phyloP scores from a whole-genome alignment of 257 asterid genomes.

The Solanum clarkiae region DNA sequence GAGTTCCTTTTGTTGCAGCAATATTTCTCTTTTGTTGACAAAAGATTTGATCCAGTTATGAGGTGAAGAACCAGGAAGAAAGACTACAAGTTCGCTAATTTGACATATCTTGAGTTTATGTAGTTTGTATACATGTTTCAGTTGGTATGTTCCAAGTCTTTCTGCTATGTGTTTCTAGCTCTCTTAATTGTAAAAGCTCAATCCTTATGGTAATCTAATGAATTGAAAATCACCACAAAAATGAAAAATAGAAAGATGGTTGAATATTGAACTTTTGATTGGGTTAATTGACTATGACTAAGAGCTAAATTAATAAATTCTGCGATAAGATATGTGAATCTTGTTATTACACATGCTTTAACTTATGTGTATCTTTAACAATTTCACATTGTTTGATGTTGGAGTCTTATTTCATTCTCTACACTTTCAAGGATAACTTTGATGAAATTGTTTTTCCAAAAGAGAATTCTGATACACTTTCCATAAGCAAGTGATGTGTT shows the following conservation, averaged over 20 bases:
- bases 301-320: not conserved
- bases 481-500: constrained; percentile 47
- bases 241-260: not conserved
- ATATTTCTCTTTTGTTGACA: not conserved
- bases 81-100: not conserved
- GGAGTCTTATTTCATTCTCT: constrained; percentile 14
- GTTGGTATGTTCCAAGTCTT: not conserved
- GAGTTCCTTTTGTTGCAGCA: not conserved
- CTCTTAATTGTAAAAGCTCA: not conserved
- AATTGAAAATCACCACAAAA: not conserved
- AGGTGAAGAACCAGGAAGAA: not conserved
- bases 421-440: constrained; percentile 21
- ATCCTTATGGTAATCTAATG: not conserved
- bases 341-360: not conserved
- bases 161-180: not conserved
- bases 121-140: not conserved
- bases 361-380: not conserved
- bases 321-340: not conserved
- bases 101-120: not conserved
- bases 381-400: not conserved
- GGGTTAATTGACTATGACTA: not conserved
- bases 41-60: not conserved
- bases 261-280: not conserved
- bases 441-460: constrained; percentile 57
- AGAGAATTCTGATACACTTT: constrained; percentile 83